Base-by-base conservation (phyloP, 139 green algal species). In the Gonium pectorale region DNA sequence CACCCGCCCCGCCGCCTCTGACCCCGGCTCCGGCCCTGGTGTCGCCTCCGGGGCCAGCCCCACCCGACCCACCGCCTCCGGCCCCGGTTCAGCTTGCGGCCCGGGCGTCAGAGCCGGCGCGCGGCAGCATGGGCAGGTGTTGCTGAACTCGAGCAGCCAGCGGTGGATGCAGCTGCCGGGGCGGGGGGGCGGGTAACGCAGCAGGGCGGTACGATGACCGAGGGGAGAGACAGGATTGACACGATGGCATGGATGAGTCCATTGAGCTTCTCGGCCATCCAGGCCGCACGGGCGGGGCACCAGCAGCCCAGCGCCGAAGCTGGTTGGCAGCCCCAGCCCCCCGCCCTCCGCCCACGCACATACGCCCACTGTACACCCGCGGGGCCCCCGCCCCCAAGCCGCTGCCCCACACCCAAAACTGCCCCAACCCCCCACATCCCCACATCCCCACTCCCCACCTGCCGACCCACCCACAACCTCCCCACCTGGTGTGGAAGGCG, bases 61-160 rank as follows among this genome's bases (percentile, higher is more conserved):
- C 15, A 21, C 26, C 59, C n/a, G n/a, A 9, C n/a, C n/a, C n/a
- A n/a, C n/a, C n/a, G n/a, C n/a, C n/a, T n/a, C n/a, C n/a, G n/a
- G n/a, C n/a, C n/a, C n/a, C n/a, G n/a, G n/a, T n/a, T n/a, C n/a
- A n/a, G n/a, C n/a, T n/a, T n/a, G n/a, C n/a, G 62, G 62, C 31
- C 31, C 19, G 9, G n/a, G 29, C 29, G n/a, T 17, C 62, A 7
- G 17, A 40, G 67, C 78, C 24, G 62, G 63, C 1, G 44, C 35
- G 1, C 78, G 43, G 43, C 78, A 84, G 63, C 75, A 41, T 33
- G 78, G 78, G 63, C 78, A 84, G 78, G 78, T 54, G 78, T 67
- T 75, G 46, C 44, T 52, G 63, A 75, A 84, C 11, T 46, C 78
- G 22, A 75, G 44, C 31, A 84, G 78, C 78, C 78, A 84, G 26